Evolutionary conservation across 345 rosid genomes (phyloP), one percentile per base, ranked within the genome.

Genomic region (Clausena lansium): DNA sequence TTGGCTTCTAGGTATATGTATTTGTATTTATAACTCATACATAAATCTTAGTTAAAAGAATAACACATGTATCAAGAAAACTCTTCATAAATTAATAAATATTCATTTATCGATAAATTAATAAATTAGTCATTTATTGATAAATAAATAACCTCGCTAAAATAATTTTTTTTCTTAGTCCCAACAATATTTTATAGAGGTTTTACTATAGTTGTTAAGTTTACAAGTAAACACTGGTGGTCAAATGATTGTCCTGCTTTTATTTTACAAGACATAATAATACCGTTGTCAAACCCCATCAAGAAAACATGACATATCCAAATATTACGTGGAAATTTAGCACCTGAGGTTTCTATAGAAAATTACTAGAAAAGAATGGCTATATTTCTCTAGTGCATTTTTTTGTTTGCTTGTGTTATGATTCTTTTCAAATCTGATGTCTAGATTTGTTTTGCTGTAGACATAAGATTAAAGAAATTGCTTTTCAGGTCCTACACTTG

Each of bases 291-390:
- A 78, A 91, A 91, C 70, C 99, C 99, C 64, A 94, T 97, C 80
- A 97, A 97, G 89, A 68, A 88, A 89, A 94, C 99, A 7, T 98
- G 97, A 67, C 99, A 97, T 78, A 85, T 97, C 78, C 99, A 97
- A 84, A 90, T 94, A 75, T 84, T 97, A 78, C 80, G 84, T 30
- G 99, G 99, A 80, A 95, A 97, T 85, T 84, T 96, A 67, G 98
- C 99, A 35, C 97, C 99, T 13, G 91, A 94, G n/a, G 99, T 98
- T 79, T 96, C 98, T 78, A 97, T 96, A 39, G 99, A 96, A 96
- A 85, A 96, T 96, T 81, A 96, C 99, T 3, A 98, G 99, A 82
- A 96, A 96, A 84, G 99, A 96, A 84, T 98, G 99, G 35, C 83
- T 96, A 24, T 91, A 87, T 86, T 96, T 96, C 84, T 90, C 95